Percentiles rank a stretch among this genome's conserved stretches.
Conservation (phyloP, 805 yeast species). For the Citeromyces matritensis region DNA sequence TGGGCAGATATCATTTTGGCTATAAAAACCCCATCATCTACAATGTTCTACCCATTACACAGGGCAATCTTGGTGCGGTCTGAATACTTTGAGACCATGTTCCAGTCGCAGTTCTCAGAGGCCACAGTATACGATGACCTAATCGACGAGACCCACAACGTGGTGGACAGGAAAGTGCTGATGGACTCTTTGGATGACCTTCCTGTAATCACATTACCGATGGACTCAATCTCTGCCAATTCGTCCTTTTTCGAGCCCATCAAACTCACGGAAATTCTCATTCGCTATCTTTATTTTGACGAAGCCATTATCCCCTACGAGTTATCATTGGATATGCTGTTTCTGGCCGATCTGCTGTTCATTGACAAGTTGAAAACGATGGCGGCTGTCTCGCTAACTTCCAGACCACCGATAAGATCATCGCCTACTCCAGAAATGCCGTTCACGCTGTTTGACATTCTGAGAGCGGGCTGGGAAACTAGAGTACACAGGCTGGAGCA, state of each 20-base stretch:
- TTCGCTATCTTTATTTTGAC: conserved; percentile 48
- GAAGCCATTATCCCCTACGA: conserved; percentile 32
- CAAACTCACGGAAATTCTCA: conserved; percentile 30
- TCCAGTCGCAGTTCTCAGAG: conserved; percentile 33
- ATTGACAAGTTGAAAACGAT: conserved; percentile 51
- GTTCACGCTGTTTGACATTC: conserved; percentile 32
- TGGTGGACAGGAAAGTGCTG: conserved; percentile 8
- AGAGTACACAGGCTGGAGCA: conserved; percentile 51
- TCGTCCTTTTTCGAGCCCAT: conserved; percentile 1
- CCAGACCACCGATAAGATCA: conserved; percentile 5
- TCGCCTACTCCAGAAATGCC: neutral
- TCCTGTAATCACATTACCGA: conserved; percentile 1
- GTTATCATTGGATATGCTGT: conserved; percentile 37
- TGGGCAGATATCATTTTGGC: conserved; percentile 34
- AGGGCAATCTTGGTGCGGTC: conserved; percentile 44
- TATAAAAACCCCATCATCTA: conserved; percentile 7
- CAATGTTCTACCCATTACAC: conserved; percentile 43
- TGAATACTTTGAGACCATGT: conserved; percentile 51
- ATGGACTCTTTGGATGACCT: conserved; percentile 2
- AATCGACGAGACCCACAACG: conserved; percentile 5
- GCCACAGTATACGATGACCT: conserved; percentile 5
- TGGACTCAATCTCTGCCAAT: neutral
- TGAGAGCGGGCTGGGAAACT: conserved; percentile 56
- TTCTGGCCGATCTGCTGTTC: conserved; percentile 42
- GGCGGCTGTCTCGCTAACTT: conserved; percentile 36